Percentiles rank a stretch among this genome's conserved stretches.
Conservation (phyloP, 441 rosid species). For the Flueggea neowawraea region DNA sequence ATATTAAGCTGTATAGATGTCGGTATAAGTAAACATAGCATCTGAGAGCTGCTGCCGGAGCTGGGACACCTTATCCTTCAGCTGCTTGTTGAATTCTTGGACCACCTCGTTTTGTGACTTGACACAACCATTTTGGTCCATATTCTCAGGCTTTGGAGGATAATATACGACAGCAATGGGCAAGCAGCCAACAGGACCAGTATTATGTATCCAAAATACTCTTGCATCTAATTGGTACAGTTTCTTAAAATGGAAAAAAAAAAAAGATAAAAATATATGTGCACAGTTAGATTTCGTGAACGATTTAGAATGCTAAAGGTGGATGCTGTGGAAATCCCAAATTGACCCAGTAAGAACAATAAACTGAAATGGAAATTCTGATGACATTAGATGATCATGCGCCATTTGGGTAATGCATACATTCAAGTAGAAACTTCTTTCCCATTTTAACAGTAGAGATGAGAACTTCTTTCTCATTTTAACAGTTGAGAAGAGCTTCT, state of each 20-base stretch:
- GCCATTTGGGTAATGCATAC: too few relatives aligned
- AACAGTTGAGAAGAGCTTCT: not conserved
- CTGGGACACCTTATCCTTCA: constrained; percentile 23
- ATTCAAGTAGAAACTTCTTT: too few relatives aligned
- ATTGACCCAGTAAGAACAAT: too few relatives aligned
- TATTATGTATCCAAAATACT: constrained; percentile 48
- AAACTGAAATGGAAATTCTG: too few relatives aligned
- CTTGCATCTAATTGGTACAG: constrained; percentile 40
- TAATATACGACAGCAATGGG: constrained; percentile 11
- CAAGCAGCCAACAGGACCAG: constrained; percentile 54
- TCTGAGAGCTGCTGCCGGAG: constrained; percentile 25
- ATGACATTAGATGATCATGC: too few relatives aligned
- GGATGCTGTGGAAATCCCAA: too few relatives aligned
- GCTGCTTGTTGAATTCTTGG: constrained; percentile 40
- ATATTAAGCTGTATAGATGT: constrained; percentile 41
- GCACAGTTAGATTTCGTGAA: too few relatives aligned
- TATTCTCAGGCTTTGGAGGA: constrained; percentile 23
- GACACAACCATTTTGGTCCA: constrained; percentile 34
- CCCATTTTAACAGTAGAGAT: too few relatives aligned
- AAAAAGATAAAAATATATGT: not conserved
- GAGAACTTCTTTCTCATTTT: not conserved
- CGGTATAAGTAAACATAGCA: constrained; percentile 27
- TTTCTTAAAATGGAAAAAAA: constrained; percentile 18
- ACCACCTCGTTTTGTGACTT: constrained; percentile 35
- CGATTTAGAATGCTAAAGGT: too few relatives aligned